Evolutionary conservation across 176 grass and related monocot species (phyloP), one percentile per base, ranked within the genome.

Genomic region (Saccharum spontaneum): DNA sequence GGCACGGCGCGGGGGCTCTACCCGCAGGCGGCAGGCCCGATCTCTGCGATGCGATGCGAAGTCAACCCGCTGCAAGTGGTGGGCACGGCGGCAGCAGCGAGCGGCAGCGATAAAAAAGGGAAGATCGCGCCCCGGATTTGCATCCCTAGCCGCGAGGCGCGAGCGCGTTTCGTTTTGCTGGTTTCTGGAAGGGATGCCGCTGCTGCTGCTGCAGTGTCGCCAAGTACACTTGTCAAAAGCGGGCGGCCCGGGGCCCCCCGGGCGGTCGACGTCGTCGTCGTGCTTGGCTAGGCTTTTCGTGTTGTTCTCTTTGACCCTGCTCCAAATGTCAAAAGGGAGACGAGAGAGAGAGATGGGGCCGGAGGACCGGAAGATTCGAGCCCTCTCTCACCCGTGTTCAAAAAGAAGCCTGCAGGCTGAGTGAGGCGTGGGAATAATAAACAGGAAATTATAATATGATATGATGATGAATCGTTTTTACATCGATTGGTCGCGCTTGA

Each of bases 241-340:
- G 69, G 5, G 22, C 20, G 39, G 34, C 0, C 8, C 4, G 62
- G 61, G 23, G 3, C 14, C 57, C 59, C 6, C 45, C 5, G 5
- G 48, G 48, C 45, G 16, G 65, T 36, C 61, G 24, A 30, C 39
- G 60, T 22, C 60, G 77, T 75, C 20, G 16, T 1, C 12, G 59
- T 10, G 0, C 3, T 36, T 36, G 1, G 16, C 13, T 22, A 13
- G 2, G 20, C 67, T 38, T 65, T 65, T 50, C 13, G 48, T 12
- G 24, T 40, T 65, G 80, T 80, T 75, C 57, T 20, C 3, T 70
- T 91, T 87, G 89, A 87, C 89, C 76, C 83, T 6, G 3, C 31
- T 17, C 49, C 69, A 70, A 65, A 71, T 55, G 85, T 87, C 89
- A 90, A 80, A 80, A 90, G 69, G 39, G 68, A 23, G 67, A 71